These are phyloP conservation scores for Oryza nivara DNA, from an alignment of 176 grass and related monocot genomes.

Conservation along the genomic window DNA sequence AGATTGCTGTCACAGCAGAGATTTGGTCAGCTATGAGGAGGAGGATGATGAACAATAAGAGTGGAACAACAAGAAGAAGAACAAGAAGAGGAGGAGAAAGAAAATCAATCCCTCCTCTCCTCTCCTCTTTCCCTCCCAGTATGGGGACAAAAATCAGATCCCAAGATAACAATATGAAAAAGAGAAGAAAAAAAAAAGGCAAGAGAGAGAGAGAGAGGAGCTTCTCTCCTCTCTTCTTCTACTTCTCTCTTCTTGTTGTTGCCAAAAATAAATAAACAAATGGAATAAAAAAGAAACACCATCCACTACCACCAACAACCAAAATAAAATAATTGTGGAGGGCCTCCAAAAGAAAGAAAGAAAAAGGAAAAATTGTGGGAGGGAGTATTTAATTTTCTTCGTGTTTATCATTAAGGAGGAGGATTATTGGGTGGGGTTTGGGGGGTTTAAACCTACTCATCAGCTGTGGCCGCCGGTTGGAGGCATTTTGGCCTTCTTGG, in stretches of 20 bases:
- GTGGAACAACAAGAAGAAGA: not conserved
- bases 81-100: not conserved
- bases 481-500: constrained; percentile 31
- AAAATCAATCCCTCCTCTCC: constrained; percentile 35
- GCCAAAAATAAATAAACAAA: not conserved
- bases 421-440: constrained; percentile 58
- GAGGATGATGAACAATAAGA: not conserved
- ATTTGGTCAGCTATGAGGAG: constrained; percentile 9
- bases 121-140: constrained; percentile 20
- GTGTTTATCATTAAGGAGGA: constrained; percentile 5
- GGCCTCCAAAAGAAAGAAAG: constrained; percentile 6
- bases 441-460: constrained; percentile 44
- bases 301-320: constrained; percentile 45
- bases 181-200: constrained; percentile 30
- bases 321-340: constrained; percentile 43
- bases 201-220: constrained; percentile 8
- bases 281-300: constrained; percentile 23
- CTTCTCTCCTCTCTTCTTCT: not conserved
- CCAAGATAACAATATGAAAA: constrained; percentile 50
- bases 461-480: constrained; percentile 14
- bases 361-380: not conserved
- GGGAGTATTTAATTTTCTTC: not conserved
- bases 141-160: constrained; percentile 82
- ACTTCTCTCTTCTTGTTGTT: not conserved
- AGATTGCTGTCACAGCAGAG: constrained; percentile 47